Conservation (phyloP, 768 basidiomycete species). For the Kondoa malvinella region DNA sequence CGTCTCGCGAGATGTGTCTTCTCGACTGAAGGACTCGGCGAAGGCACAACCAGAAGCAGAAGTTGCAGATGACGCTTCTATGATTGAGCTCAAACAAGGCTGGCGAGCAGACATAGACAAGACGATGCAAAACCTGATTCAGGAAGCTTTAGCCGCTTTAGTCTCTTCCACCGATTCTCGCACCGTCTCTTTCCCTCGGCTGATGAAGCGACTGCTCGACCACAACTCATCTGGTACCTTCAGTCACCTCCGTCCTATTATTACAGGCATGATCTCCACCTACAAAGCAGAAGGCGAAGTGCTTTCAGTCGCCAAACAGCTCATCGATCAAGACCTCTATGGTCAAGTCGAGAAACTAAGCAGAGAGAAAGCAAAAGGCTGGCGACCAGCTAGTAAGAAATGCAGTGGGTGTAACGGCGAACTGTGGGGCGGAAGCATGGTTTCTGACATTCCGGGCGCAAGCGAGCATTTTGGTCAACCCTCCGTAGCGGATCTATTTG, state of each 20-base stretch:
- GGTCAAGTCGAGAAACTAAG: conserved; percentile 47
- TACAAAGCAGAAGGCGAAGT: conserved; percentile 85
- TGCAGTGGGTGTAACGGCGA: background rate
- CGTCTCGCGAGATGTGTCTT: conserved; percentile 4
- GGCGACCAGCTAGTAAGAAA: conserved; percentile 25
- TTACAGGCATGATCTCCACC: conserved; percentile 88
- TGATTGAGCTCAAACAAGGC: background rate
- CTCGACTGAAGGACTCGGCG: background rate
- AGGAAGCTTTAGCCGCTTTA: conserved; percentile 64
- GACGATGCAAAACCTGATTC: conserved; percentile 40
- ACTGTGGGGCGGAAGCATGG: background rate
- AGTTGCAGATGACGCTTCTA: background rate
- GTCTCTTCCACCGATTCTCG: conserved; percentile 66
- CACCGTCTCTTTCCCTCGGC: conserved; percentile 68
- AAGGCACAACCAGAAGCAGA: background rate
- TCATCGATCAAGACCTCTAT: conserved; percentile 68
- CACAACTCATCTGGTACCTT: conserved; percentile 48
- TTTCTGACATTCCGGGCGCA: background rate
- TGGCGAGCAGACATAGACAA: background rate
- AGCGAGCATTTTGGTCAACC: background rate
- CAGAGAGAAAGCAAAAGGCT: conserved; percentile 26
- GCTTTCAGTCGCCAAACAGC: conserved; percentile 60
- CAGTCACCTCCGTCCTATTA: conserved; percentile 73
- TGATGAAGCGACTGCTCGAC: conserved; percentile 83
- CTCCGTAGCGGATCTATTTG: background rate